Evolutionary conservation across 1,139 yeast genomes (phyloP).

Genomic region (Candida buenavistaensis): DNA sequence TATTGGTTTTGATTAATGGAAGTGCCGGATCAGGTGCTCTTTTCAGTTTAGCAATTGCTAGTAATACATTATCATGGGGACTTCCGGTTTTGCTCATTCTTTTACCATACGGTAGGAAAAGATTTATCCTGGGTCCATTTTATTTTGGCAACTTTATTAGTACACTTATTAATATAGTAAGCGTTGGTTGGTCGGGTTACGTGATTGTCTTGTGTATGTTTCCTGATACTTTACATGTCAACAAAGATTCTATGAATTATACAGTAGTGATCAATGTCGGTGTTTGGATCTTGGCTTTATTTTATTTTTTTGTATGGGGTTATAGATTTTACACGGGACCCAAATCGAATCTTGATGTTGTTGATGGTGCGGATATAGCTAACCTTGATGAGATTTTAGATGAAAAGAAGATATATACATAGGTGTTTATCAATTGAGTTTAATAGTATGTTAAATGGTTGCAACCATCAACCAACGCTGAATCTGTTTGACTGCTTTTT

Average conservation of each 20-base stretch:
- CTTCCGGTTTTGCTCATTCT: constrained; percentile 19
- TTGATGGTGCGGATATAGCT: constrained; percentile 4
- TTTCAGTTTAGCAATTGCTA: constrained; percentile 50
- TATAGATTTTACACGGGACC: constrained; percentile 35
- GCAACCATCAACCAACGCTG: no score
- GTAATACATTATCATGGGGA: constrained; percentile 44
- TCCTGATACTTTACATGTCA: constrained; percentile 31
- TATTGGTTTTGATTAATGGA: constrained; percentile 55
- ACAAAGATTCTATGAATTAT: constrained; percentile 35
- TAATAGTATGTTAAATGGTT: no score
- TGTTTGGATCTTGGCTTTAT: constrained; percentile 31
- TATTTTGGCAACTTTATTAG: constrained; percentile 54
- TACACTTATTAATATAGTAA: constrained; percentile 25
- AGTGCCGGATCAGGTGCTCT: constrained; percentile 59
- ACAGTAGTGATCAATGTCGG: constrained; percentile 37
- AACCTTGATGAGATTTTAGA: constrained; percentile 6
- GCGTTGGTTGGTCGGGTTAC: constrained; percentile 28
- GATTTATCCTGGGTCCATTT: constrained; percentile 65
- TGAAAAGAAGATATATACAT: neutral
- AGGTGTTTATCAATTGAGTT: no score
- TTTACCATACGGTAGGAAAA: constrained; percentile 40
- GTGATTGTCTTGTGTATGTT: constrained; percentile 42
- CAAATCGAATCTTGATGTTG: constrained; percentile 28
- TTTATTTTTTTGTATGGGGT: constrained; percentile 31
- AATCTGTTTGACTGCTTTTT: no score